These are phyloP conservation scores for Stagonosporopsis chrysanthemi DNA, from an alignment of 2,329 filamentous ascomycete species.

Conservation along the genomic window DNA sequence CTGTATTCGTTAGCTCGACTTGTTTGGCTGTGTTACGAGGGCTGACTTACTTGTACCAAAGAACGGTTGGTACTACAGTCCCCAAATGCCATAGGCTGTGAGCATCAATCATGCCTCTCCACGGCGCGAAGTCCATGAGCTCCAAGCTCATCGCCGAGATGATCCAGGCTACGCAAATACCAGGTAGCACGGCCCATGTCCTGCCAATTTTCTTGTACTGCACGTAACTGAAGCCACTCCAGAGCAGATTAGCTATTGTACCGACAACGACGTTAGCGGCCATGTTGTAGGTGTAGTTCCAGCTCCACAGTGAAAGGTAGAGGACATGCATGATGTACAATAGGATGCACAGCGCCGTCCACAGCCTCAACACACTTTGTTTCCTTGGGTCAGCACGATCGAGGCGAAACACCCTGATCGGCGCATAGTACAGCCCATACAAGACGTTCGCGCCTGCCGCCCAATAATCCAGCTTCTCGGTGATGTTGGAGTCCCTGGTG, in stretches of 20 bases:
- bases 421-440: constrained; percentile 88
- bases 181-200: constrained; percentile 87
- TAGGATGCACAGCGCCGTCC: constrained; percentile 75
- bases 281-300: constrained; percentile 99
- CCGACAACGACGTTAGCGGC: constrained; percentile 87
- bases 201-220: constrained; percentile 75
- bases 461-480: constrained; percentile 97
- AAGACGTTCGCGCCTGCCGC: constrained; percentile 88
- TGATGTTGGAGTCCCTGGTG: constrained; percentile 81
- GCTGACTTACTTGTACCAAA: constrained; percentile 90
- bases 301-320: constrained; percentile 84
- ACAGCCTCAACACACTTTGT: constrained; percentile 69
- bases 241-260: constrained; percentile 79
- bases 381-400: constrained; percentile 65
- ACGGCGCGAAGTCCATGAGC: constrained; percentile 89
- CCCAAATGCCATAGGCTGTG: constrained; percentile 96
- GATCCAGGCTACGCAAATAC: constrained; percentile 89
- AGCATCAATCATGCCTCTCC: constrained; percentile 83
- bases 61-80: constrained; percentile 83
- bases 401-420: constrained; percentile 82
- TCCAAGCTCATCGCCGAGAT: constrained; percentile 95
- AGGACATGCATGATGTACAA: constrained; percentile 79
- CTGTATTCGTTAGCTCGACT: constrained; percentile 55
- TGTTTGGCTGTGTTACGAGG: too few species aligned
- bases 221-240: constrained; percentile 82